Evolutionary conservation across 495 filamentous ascomycete genomes (phyloP), one percentile per base, ranked within the genome.

Genomic region (Trypethelium eluteriae): DNA sequence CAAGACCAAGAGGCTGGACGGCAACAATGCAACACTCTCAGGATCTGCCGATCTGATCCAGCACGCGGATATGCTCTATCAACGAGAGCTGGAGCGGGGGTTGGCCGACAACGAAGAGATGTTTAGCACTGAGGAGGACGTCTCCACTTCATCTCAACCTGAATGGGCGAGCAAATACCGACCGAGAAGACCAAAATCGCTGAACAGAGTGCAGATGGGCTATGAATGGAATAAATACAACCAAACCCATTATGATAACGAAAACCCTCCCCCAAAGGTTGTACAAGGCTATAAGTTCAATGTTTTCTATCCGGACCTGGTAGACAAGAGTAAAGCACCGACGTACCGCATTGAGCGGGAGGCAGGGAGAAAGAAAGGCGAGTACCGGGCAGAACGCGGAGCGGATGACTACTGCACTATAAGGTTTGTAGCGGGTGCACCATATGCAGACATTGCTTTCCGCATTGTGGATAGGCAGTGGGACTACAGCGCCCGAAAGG

Each of bases 201-300:
- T 99, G 83, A 98, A 98, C 74, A 87, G 94, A 32, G 93, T 97
- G 49, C 92, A 96, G 77, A 98, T 96, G 91, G 94, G 94, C 49
- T 99, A 97, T 77, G 94, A 99, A 75, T 99, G 94, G 94, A 99
- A 99, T 76, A 99, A 99, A 74, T 99, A 99, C 81, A 99, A 99
- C 72, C 94, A 99, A 77, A 99, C 94, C 2, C 94, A 99, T 79
- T 99, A 99, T 79, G 95, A 98, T 73, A 93, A 97, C 76, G 95
- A 98, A 72, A 96, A 99, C 71, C 94, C 94, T 6, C 94, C 94
- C 2, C 94, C 94, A 14, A 96, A 97, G 77, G 94, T 98, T 32
- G 94, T 98, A 57, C 94, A 98, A 77, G 94, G 94, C 39, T 99
- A 98, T 79, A 96, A 96, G 70, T 99, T 99, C 82, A 99, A 98